Conservation (phyloP, 352 stramenopile genomes). For the Stramenopiles sp. region DNA sequence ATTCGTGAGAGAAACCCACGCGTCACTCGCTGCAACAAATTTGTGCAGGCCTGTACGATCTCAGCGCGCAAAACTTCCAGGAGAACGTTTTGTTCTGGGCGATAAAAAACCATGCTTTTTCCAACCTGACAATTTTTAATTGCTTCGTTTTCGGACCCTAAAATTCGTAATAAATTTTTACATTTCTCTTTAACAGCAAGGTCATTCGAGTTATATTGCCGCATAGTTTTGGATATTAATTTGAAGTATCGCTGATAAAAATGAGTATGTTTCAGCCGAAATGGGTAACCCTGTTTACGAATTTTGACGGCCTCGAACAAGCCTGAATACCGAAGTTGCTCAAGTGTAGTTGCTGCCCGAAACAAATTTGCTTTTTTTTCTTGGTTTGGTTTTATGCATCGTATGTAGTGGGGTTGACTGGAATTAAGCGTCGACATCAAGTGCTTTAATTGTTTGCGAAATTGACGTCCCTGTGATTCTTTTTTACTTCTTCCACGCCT, state of each 20-base stretch:
- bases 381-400: slow-evolving; percentile 97
- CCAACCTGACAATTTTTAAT: background rate
- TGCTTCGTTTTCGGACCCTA: background rate
- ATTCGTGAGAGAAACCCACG: background rate
- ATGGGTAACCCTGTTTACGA: slow-evolving; percentile 86
- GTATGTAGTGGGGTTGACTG: slow-evolving; percentile 87
- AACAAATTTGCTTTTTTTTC: slow-evolving; percentile 61
- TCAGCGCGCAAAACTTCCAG: background rate
- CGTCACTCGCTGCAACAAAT: background rate
- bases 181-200: background rate
- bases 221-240: slow-evolving; percentile 19
- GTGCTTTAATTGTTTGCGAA: slow-evolving; percentile 64
- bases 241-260: slow-evolving; percentile 69
- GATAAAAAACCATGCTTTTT: slow-evolving; percentile 10
- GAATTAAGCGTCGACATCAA: slow-evolving; percentile 77
- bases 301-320: slow-evolving; percentile 97
- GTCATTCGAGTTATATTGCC: background rate
- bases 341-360: slow-evolving; percentile 66
- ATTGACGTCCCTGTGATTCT: slow-evolving; percentile 32
- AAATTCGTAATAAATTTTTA: background rate
- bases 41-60: background rate
- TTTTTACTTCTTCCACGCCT: background rate
- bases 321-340: slow-evolving; percentile 89
- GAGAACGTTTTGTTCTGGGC: slow-evolving; percentile 2
- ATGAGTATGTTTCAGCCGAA: slow-evolving; percentile 74